Percentiles rank a stretch among this genome's conserved stretches.
Evolutionary conservation across 1,284 basidiomycete species (phyloP).

Genomic region (Ceratobasidium sp.): DNA sequence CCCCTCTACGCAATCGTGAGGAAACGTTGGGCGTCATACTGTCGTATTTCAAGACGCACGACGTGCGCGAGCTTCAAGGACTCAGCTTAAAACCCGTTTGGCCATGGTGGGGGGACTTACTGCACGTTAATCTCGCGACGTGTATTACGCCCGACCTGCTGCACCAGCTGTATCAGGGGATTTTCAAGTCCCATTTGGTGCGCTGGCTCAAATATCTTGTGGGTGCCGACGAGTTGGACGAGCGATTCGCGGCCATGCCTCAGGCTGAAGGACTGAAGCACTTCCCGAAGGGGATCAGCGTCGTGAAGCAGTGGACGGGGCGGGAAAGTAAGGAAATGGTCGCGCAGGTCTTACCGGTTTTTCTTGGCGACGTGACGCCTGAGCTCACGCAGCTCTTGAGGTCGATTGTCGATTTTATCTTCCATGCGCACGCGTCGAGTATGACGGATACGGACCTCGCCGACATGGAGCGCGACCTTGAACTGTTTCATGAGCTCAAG

Average conservation of each 20-base stretch:
- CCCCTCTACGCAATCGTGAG: neutral
- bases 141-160: constrained; percentile 43
- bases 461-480: neutral
- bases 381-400: neutral
- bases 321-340: constrained; percentile 17
- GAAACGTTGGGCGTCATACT: neutral
- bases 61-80: neutral
- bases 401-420: constrained; percentile 5
- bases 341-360: constrained; percentile 3
- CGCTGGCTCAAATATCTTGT: constrained; percentile 17
- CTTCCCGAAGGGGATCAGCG: constrained; percentile 17
- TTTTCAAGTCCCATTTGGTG: constrained; percentile 11
- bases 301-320: constrained; percentile 8
- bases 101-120: constrained; percentile 41
- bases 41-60: neutral
- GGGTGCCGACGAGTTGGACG: neutral
- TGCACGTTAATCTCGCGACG: constrained; percentile 25
- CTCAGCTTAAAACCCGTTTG: constrained; percentile 6
- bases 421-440: constrained; percentile 9
- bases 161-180: constrained; percentile 22
- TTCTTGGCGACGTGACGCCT: neutral
- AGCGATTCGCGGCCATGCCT: constrained; percentile 15
- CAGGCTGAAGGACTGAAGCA: constrained; percentile 6
- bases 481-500: constrained; percentile 3
- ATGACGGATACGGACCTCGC: neutral